These are phyloP conservation scores for Pythium utonaiense DNA, from an alignment of 352 stramenopile species.

Conservation along the genomic window DNA sequence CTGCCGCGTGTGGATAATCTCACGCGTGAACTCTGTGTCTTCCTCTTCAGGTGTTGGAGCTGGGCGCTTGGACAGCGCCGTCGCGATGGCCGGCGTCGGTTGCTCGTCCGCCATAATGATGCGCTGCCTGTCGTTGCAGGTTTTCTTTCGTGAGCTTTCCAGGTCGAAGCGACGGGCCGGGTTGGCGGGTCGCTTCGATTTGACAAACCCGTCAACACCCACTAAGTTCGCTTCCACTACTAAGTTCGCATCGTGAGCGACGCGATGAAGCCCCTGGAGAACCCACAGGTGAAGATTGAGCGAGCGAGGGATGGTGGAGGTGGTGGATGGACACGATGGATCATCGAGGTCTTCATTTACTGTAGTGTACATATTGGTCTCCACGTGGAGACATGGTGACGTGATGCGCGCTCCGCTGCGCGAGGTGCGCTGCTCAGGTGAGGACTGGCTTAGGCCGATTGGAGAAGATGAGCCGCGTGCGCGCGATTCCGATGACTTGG, in stretches of 20 bases:
- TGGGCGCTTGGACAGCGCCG: not conserved
- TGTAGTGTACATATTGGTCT: not conserved
- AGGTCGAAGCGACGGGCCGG: not conserved
- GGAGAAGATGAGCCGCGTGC: conserved; percentile 72
- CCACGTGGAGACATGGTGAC: not conserved
- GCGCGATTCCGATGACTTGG: conserved; percentile 77
- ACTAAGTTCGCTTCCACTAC: not conserved
- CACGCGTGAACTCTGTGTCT: not conserved
- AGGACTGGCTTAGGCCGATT: conserved; percentile 76
- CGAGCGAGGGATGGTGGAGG: too few relatives aligned
- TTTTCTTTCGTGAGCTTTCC: not conserved
- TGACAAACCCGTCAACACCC: not conserved
- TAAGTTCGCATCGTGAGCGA: not conserved
- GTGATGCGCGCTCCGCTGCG: not conserved
- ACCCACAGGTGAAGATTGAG: too few relatives aligned
- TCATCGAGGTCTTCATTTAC: too few relatives aligned
- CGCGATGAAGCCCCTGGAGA: too few relatives aligned
- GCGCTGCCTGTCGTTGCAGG: not conserved
- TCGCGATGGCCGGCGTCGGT: not conserved
- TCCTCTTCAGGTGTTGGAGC: not conserved
- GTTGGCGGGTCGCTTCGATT: not conserved
- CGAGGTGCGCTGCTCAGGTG: conserved; percentile 4
- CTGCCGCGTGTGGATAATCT: conserved; percentile 48
- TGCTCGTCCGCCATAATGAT: not conserved
- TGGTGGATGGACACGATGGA: too few relatives aligned